These are phyloP conservation scores for Rhododendron kiyosumense DNA, from an alignment of 148 eudicot species.

Conservation along the genomic window DNA sequence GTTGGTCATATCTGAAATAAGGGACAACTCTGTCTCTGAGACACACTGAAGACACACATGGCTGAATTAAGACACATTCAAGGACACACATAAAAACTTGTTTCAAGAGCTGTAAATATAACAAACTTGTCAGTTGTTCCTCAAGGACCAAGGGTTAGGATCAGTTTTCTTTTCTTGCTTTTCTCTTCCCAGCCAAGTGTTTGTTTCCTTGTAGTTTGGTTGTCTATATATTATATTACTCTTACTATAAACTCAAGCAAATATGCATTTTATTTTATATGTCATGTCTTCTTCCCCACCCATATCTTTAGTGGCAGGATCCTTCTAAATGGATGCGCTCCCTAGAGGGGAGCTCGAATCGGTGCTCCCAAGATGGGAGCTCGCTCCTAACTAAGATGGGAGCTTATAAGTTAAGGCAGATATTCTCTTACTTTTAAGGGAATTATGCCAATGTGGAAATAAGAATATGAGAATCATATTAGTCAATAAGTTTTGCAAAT, in stretches of 20 bases:
- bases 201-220: not conserved
- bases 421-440: too few relatives aligned
- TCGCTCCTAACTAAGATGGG: too few relatives aligned
- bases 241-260: not conserved
- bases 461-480: too few relatives aligned
- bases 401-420: too few relatives aligned
- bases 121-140: not conserved
- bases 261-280: not conserved
- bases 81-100: not conserved
- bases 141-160: not conserved
- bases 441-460: too few relatives aligned
- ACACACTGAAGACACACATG: not conserved
- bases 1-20: not conserved
- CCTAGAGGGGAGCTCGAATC: too few relatives aligned
- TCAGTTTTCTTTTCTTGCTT: not conserved
- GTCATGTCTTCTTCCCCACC: not conserved
- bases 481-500: too few relatives aligned
- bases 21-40: not conserved
- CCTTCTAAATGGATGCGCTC: too few relatives aligned
- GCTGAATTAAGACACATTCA: not conserved
- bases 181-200: not conserved
- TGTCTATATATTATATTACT: not conserved
- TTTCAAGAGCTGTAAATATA: not conserved
- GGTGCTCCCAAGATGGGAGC: too few relatives aligned
- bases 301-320: too few relatives aligned